These are phyloP conservation scores for Stylosanthes scabra DNA, from an alignment of 331 rosid species.

Conservation along the genomic window DNA sequence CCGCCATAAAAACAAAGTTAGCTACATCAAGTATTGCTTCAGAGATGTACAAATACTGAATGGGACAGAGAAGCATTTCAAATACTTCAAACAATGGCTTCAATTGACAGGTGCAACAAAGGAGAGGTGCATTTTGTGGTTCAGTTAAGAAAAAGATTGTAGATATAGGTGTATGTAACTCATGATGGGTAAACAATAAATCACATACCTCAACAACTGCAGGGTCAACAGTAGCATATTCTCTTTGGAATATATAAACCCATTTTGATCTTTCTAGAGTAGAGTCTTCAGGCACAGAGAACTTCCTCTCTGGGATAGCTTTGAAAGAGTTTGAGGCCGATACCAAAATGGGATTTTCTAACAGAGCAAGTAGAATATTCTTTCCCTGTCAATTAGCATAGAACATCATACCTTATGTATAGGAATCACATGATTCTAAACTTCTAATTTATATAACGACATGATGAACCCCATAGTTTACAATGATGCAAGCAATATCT, in stretches of 20 bases:
- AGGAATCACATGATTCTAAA: background rate
- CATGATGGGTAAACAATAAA: background rate
- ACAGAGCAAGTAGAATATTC: conserved; percentile 58
- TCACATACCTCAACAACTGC: conserved; percentile 63
- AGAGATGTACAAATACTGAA: background rate
- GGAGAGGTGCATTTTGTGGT: conserved; percentile 4
- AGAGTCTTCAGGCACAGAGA: conserved; percentile 56
- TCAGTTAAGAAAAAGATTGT: background rate
- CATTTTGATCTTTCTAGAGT: conserved; percentile 52
- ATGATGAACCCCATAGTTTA: conserved; percentile 5
- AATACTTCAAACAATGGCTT: conserved; percentile 7
- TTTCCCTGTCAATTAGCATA: conserved; percentile 58
- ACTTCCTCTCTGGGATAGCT: conserved; percentile 57
- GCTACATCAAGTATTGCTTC: background rate
- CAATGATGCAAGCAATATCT: background rate
- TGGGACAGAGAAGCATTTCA: too few species aligned
- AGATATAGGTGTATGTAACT: conserved; percentile 11
- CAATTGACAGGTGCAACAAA: background rate
- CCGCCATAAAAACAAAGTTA: too few species aligned
- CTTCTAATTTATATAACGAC: background rate
- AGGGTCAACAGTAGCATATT: conserved; percentile 85
- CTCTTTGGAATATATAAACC: conserved; percentile 87
- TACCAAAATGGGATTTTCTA: conserved; percentile 61
- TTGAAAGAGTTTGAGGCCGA: conserved; percentile 64
- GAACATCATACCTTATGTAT: background rate